These are phyloP conservation scores for Sclerotinia nivalis DNA, from an alignment of 2,329 filamentous ascomycete genomes.

Conservation along the genomic window DNA sequence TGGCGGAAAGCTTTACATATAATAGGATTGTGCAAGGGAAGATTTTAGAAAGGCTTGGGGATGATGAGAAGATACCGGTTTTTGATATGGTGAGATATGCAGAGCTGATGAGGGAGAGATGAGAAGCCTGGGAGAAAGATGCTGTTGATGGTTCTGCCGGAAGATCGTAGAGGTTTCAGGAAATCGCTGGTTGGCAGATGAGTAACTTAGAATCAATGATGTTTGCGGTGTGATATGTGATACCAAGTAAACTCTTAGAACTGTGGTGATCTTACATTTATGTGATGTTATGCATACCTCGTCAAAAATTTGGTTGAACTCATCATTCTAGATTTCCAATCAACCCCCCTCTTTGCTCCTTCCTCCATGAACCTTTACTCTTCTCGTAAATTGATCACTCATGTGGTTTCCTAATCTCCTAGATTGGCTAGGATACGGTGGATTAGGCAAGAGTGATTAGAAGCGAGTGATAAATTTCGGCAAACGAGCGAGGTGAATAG, in stretches of 20 bases:
- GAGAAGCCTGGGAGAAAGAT: too few relatives aligned
- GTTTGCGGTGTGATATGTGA: not conserved
- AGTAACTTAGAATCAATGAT: not conserved
- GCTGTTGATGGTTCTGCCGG: not conserved
- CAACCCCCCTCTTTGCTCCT: not conserved
- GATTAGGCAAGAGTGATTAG: not conserved
- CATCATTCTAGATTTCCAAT: not conserved
- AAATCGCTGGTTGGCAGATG: too few relatives aligned
- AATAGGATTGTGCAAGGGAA: not conserved
- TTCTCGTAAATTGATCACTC: not conserved
- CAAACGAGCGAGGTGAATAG: not conserved
- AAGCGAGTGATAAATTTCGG: not conserved
- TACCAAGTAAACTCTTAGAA: too few relatives aligned
- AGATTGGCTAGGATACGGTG: not conserved
- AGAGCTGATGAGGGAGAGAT: not conserved
- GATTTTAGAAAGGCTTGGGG: not conserved
- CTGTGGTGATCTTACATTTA: accelerated
- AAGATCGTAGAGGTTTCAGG: too few relatives aligned
- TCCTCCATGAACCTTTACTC: not conserved
- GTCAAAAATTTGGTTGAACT: not conserved
- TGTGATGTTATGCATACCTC: not conserved
- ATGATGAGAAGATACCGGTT: not conserved
- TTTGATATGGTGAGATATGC: not conserved
- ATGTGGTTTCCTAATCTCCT: accelerated
- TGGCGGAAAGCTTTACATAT: not conserved